Base-by-base conservation (phyloP, 2,329 filamentous ascomycete species). In the Talaromyces sp. region DNA sequence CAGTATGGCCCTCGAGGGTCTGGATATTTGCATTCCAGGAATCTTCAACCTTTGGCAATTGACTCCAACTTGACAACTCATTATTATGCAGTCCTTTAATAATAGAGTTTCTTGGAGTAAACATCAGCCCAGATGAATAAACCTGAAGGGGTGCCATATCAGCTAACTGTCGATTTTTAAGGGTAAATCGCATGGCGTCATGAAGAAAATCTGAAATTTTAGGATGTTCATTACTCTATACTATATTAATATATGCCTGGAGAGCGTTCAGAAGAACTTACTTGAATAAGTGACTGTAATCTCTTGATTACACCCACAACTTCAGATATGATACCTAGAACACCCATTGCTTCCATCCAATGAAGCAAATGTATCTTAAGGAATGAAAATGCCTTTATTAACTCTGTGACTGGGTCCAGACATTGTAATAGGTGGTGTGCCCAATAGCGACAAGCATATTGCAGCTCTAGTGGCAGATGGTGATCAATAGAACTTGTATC, bases 111-210 rank as follows among this genome's bases (percentile, higher is more conserved):
- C 31, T 46, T 27, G 73, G 73, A 8, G 67, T 62, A 59, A 75
- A 77, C 19, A 71, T 52, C 1, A 76, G 63, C 4, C 69, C 73
- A 13, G 69, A 68, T 21, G 17, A 67, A 62, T 77, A 76, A 17
- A 71, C 32, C 61, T 76, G 72, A 35, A 77, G 70, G 3, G 75
- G 75, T n/a, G n/a, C n/a, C 8, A 67, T 66, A 21, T 73, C 65
- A 41, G 68, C 62, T 41, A 75, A 66, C 17, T 67, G 63, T 24
- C 62, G 50, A 59, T 69, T 67, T 57, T 63, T 64, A 0, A 72
- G 63, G 41, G 73, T 38, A 63, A 76, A 74, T 38, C 68, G 62
- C 41, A 55, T 66, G 31, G 68, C 67, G 64, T 76, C 72, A 19
- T 69, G 32, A 4, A 73, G 59, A 57, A 74, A 72, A 3, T 58